Evolutionary conservation across 306 rosid genomes (phyloP).

Genomic region (Trifolium repens): DNA sequence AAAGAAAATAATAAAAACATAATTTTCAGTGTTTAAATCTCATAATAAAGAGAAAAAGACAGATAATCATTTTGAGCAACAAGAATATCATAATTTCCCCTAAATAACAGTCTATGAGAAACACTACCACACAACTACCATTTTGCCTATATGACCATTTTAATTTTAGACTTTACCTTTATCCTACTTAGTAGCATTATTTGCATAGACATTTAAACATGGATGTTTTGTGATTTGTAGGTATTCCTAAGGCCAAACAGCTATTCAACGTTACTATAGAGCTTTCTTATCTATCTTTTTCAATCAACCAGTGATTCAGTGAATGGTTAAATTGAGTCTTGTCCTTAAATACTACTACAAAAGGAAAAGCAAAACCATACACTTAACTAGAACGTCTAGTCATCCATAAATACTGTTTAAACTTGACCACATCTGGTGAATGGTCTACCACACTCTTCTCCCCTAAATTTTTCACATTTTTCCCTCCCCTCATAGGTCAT

Average conservation of each 20-base stretch:
- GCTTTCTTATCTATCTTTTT: slow-evolving; percentile 55
- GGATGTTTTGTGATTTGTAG: slow-evolving; percentile 50
- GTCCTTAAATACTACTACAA: slow-evolving; percentile 50
- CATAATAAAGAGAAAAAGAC: slow-evolving; percentile 1
- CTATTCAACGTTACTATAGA: slow-evolving; percentile 48
- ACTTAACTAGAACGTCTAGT: slow-evolving; percentile 37
- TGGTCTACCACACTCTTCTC: slow-evolving; percentile 33
- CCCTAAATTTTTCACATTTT: slow-evolving; percentile 14
- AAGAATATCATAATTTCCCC: slow-evolving; percentile 12
- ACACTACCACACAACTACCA: not conserved
- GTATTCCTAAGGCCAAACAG: slow-evolving; percentile 41
- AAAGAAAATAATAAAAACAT: too few relatives aligned
- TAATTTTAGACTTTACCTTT: not conserved
- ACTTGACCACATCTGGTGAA: slow-evolving; percentile 35
- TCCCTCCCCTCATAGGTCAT: slow-evolving; percentile 37
- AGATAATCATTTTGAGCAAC: slow-evolving; percentile 12
- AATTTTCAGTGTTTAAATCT: not conserved
- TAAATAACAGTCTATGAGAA: not conserved
- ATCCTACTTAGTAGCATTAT: slow-evolving; percentile 35
- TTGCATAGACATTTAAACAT: slow-evolving; percentile 28
- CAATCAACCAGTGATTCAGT: slow-evolving; percentile 52
- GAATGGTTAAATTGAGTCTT: slow-evolving; percentile 47
- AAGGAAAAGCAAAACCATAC: slow-evolving; percentile 47
- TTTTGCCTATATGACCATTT: not conserved
- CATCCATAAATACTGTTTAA: slow-evolving; percentile 46